These are phyloP conservation scores for Candida sanyaensis DNA, from an alignment of 1,139 yeast genomes.

Conservation along the genomic window DNA sequence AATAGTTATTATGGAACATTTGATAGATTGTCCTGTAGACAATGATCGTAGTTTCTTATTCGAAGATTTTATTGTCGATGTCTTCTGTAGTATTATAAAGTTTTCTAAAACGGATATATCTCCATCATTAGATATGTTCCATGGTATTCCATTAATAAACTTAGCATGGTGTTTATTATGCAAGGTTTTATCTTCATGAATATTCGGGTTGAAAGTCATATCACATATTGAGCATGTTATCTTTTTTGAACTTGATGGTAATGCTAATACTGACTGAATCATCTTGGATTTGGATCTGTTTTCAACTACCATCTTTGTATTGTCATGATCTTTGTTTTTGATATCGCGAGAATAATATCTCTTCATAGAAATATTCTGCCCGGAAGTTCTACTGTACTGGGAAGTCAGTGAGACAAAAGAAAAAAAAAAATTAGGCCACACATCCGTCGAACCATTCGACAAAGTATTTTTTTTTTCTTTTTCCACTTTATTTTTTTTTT, in stretches of 20 bases:
- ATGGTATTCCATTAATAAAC: conserved; percentile 49
- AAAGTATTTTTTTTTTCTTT: not conserved
- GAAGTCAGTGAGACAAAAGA: not conserved
- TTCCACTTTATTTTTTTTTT: too few relatives aligned
- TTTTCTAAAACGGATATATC: conserved; percentile 8
- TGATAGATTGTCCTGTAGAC: conserved; percentile 9
- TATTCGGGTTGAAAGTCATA: conserved; percentile 55
- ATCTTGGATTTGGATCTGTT: conserved; percentile 4
- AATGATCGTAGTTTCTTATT: conserved; percentile 6
- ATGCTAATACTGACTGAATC: conserved; percentile 18
- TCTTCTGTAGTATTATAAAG: not conserved
- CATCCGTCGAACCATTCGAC: not conserved
- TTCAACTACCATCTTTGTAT: not conserved
- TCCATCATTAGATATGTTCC: conserved; percentile 31
- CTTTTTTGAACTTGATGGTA: conserved; percentile 9
- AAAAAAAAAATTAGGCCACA: conserved; percentile 1
- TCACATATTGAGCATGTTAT: conserved; percentile 57
- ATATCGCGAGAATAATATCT: not conserved
- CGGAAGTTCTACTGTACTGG: too few relatives aligned
- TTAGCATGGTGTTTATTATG: conserved; percentile 52
- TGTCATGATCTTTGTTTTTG: too few relatives aligned
- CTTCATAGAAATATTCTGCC: too few relatives aligned
- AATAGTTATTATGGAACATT: conserved; percentile 16
- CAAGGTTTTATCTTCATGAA: conserved; percentile 43
- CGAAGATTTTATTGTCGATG: not conserved